Evolutionary conservation across 257 asterid genomes (phyloP).

Genomic region (Rauvolfia tetraphylla): DNA sequence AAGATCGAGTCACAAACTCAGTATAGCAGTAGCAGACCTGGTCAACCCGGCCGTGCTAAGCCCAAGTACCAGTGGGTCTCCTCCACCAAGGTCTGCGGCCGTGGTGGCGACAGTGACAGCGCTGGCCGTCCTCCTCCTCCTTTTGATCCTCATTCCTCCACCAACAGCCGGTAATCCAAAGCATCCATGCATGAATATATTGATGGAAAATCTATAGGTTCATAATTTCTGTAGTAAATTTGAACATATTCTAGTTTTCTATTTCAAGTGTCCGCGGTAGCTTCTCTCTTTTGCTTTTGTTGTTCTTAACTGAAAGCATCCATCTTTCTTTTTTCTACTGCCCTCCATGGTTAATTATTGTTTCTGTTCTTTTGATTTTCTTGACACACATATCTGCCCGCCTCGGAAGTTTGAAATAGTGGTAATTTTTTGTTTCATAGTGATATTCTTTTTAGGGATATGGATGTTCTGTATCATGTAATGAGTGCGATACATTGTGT

Average conservation of each 20-base stretch:
- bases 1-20: conserved; percentile 11
- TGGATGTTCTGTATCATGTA: too few relatives aligned
- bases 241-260: not conserved
- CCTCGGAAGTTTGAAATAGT: not conserved
- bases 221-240: not conserved
- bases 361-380: too few relatives aligned
- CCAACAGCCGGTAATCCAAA: not conserved
- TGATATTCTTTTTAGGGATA: too few relatives aligned
- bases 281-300: too few relatives aligned
- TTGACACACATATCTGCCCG: too few relatives aligned
- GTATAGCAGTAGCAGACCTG: not conserved
- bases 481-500: too few relatives aligned
- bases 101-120: conserved; percentile 21
- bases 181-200: not conserved
- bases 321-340: too few relatives aligned
- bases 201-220: not conserved
- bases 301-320: too few relatives aligned
- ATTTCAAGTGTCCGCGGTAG: not conserved
- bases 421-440: not conserved
- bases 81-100: not conserved
- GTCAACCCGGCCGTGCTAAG: conserved; percentile 8
- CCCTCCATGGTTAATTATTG: too few relatives aligned
- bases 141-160: conserved; percentile 1
- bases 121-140: conserved; percentile 14
- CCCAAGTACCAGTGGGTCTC: conserved; percentile 16